These are phyloP conservation scores for Calocera cornea DNA, from an alignment of 768 basidiomycete genomes.

Conservation along the genomic window DNA sequence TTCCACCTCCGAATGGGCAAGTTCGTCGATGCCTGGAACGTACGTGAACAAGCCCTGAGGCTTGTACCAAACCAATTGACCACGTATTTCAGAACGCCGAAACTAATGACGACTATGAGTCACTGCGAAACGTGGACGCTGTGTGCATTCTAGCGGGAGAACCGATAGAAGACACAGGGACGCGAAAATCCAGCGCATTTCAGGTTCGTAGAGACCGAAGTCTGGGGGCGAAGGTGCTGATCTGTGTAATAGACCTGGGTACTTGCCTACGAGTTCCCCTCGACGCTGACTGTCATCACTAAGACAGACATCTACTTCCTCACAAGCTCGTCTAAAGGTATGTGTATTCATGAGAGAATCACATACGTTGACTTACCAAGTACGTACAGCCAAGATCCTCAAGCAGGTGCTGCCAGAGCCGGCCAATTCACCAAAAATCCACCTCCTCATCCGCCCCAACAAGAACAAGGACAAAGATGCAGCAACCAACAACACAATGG, in stretches of 20 bases:
- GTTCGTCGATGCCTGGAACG: background rate
- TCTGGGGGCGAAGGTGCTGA: background rate
- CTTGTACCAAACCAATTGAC: background rate
- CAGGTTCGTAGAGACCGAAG: slow-evolving; percentile 43
- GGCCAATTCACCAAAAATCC: slow-evolving; percentile 38
- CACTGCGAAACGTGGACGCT: slow-evolving; percentile 55
- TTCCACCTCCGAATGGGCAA: background rate
- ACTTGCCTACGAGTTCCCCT: slow-evolving; percentile 94
- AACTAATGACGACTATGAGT: slow-evolving; percentile 38
- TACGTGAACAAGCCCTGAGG: background rate
- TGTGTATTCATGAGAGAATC: slow-evolving; percentile 12
- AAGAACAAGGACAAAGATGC: slow-evolving; percentile 54
- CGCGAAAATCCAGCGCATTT: slow-evolving; percentile 79
- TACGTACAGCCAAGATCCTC: slow-evolving; percentile 60
- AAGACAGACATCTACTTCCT: slow-evolving; percentile 64
- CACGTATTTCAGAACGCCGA: slow-evolving; percentile 5
- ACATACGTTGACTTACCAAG: background rate
- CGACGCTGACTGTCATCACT: slow-evolving; percentile 74
- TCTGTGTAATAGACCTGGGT: slow-evolving; percentile 66
- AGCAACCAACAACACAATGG: slow-evolving; percentile 42
- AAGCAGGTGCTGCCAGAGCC: slow-evolving; percentile 48
- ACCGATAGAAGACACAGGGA: slow-evolving; percentile 74
- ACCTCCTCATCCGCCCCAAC: slow-evolving; percentile 69
- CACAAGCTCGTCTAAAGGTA: slow-evolving; percentile 83
- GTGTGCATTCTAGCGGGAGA: slow-evolving; percentile 64